Conservation (phyloP, 345 rosid genomes). For the Euphorbia tirucalli region DNA sequence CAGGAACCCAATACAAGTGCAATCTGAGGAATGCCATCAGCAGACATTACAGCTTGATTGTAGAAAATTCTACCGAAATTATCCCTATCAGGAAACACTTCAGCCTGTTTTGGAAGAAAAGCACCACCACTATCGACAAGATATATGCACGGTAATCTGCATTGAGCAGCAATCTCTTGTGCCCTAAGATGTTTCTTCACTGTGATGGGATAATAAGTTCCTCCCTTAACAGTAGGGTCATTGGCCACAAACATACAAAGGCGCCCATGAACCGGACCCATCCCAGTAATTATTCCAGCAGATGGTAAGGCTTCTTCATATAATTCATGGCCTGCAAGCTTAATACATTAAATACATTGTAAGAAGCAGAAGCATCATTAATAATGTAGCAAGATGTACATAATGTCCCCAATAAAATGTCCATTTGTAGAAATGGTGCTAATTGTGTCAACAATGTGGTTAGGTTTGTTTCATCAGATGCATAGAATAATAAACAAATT, state of each 20-base stretch:
- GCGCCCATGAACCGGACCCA: slow-evolving; percentile 87
- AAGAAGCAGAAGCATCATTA: slow-evolving; percentile 31
- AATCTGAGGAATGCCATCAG: slow-evolving; percentile 90
- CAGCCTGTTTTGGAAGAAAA: slow-evolving; percentile 94
- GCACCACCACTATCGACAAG: slow-evolving; percentile 98
- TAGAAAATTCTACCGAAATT: slow-evolving; percentile 93
- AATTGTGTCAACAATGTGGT: not conserved
- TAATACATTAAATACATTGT: slow-evolving; percentile 36
- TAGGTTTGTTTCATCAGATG: not conserved
- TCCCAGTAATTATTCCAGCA: slow-evolving; percentile 84
- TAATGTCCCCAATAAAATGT: not conserved
- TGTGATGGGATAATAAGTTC: slow-evolving; percentile 91
- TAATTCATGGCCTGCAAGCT: slow-evolving; percentile 97
- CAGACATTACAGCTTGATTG: slow-evolving; percentile 89
- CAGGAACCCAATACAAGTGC: slow-evolving; percentile 93
- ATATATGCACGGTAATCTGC: slow-evolving; percentile 85
- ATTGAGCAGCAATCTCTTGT: slow-evolving; percentile 88
- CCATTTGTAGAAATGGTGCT: not conserved
- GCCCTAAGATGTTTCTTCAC: slow-evolving; percentile 96
- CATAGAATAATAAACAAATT: not conserved
- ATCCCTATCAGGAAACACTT: slow-evolving; percentile 93
- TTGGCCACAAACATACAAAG: slow-evolving; percentile 96
- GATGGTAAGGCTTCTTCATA: slow-evolving; percentile 82
- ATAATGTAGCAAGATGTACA: not conserved
- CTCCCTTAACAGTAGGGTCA: slow-evolving; percentile 97